Evolutionary conservation across 768 basidiomycete genomes (phyloP).

Genomic region (Trichaptum fuscoviolaceum): DNA sequence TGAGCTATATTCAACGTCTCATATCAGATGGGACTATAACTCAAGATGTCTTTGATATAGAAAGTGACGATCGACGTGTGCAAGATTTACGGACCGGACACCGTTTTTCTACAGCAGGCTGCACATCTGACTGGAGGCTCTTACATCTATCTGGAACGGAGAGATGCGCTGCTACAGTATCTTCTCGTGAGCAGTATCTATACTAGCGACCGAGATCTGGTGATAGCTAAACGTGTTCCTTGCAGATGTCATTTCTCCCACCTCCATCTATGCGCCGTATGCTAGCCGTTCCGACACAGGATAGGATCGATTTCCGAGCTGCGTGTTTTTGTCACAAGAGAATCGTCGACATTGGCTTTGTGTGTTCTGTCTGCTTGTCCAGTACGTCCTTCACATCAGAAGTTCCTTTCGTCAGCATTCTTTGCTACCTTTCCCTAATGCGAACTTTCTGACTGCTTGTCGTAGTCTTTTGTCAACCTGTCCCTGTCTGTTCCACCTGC

Average conservation of each 20-base stretch:
- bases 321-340: conserved; percentile 99
- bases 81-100: conserved; percentile 83
- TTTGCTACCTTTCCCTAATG: not conserved
- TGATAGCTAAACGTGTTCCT: not conserved
- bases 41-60: conserved; percentile 34
- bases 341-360: conserved; percentile 93
- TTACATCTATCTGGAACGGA: conserved; percentile 78
- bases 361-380: conserved; percentile 97
- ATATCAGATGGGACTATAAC: not conserved
- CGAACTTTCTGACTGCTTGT: not conserved
- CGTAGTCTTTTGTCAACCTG: conserved; percentile 88
- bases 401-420: not conserved
- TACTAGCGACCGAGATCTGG: not conserved
- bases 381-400: conserved; percentile 48
- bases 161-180: conserved; percentile 88
- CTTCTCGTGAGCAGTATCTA: conserved; percentile 54
- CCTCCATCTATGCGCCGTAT: conserved; percentile 66
- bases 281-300: conserved; percentile 85
- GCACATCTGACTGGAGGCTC: conserved; percentile 93
- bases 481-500: conserved; percentile 92
- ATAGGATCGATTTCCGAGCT: conserved; percentile 93
- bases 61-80: conserved; percentile 97
- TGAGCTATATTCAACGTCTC: conserved; percentile 29
- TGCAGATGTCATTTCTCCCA: conserved; percentile 80
- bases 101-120: conserved; percentile 96